Evolutionary conservation across 306 rosid species (phyloP).

Genomic region (Dryas drummondii): DNA sequence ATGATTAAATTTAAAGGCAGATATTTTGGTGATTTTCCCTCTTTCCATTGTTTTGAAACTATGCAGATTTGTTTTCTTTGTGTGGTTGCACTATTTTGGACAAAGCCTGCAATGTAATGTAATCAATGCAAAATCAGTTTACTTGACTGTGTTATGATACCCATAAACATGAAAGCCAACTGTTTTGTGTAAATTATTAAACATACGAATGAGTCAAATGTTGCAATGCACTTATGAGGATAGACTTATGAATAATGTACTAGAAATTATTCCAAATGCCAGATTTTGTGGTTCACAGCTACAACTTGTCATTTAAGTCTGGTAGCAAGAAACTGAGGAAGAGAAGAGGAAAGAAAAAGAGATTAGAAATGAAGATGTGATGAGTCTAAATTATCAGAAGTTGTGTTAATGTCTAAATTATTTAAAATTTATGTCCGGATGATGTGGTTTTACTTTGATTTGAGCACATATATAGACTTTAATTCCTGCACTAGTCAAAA

Average conservation of each 20-base stretch:
- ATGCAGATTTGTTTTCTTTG: not conserved
- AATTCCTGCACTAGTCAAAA: not conserved
- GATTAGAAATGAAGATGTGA: conserved; percentile 1
- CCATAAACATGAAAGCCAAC: not conserved
- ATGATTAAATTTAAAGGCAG: too few relatives aligned
- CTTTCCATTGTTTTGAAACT: not conserved
- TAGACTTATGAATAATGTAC: not conserved
- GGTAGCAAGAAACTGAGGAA: not conserved
- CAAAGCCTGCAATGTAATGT: not conserved
- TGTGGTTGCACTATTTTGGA: not conserved
- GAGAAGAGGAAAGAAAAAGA: not conserved
- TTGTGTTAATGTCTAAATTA: not conserved
- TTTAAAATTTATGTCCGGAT: not conserved
- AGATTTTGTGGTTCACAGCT: not conserved
- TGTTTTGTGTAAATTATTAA: not conserved
- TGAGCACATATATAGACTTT: not conserved
- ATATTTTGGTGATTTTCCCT: too few relatives aligned
- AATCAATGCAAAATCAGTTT: not conserved
- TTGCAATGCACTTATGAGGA: not conserved
- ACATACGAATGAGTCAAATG: not conserved
- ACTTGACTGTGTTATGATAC: not conserved
- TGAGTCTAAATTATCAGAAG: not conserved
- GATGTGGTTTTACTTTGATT: not conserved
- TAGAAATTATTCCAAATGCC: not conserved
- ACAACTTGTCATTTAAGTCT: not conserved